Percentiles rank a stretch among this genome's conserved stretches.
Conservation (phyloP, 768 basidiomycete species). For the Collybia sordida region DNA sequence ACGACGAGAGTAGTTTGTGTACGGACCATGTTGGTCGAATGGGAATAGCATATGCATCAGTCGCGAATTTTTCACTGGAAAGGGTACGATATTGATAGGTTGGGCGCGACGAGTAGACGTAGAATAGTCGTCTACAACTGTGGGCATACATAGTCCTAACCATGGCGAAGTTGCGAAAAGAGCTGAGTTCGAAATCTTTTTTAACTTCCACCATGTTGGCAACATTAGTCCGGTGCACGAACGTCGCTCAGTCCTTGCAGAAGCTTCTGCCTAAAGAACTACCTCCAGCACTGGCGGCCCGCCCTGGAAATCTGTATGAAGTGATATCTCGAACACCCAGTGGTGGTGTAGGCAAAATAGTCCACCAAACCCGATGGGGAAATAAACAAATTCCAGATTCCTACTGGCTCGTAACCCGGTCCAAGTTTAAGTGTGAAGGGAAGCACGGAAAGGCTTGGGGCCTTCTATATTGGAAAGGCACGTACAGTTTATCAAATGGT, state of each 20-base stretch:
- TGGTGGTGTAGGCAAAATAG: conserved; percentile 64
- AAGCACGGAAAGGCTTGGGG: conserved; percentile 86
- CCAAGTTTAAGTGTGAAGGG: conserved; percentile 71
- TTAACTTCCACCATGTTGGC: conserved; percentile 30
- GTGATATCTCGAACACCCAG: conserved; percentile 67
- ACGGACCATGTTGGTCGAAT: conserved; percentile 78
- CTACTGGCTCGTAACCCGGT: conserved; percentile 76
- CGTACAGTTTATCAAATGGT: conserved; percentile 19
- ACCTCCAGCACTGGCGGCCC: conserved; percentile 57
- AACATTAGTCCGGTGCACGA: conserved; percentile 27
- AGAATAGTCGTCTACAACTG: conserved; percentile 20
- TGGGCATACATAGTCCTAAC: conserved; percentile 16
- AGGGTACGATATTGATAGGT: conserved; percentile 4
- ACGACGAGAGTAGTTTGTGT: conserved; percentile 71
- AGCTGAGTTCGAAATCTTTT: conserved; percentile 25
- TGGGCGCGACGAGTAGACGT: conserved; percentile 11
- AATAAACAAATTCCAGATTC: conserved; percentile 63
- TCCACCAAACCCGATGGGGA: conserved; percentile 76
- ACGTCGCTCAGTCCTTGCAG: conserved; percentile 42
- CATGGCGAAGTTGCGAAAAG: not conserved
- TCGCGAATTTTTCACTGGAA: conserved; percentile 19
- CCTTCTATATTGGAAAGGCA: conserved; percentile 75
- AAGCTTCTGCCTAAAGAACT: conserved; percentile 57
- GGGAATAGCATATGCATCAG: conserved; percentile 67
- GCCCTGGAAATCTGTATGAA: conserved; percentile 69